Conservation (phyloP, 345 rosid species). For the Fremontodendron californicum region DNA sequence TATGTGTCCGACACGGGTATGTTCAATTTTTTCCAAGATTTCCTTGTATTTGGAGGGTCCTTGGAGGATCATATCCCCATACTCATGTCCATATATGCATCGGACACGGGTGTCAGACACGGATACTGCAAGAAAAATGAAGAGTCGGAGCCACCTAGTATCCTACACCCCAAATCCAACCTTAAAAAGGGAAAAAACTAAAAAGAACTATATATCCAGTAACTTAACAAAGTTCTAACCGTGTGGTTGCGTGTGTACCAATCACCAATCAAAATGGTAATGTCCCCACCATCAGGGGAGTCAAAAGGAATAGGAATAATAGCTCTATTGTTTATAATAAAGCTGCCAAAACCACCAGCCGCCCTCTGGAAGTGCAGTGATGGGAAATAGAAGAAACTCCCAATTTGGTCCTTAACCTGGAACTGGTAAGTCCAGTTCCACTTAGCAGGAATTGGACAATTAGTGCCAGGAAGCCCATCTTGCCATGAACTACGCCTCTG, state of each 20-base stretch:
- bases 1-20: no score
- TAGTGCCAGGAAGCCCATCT: slow-evolving; percentile 92
- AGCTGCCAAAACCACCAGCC: slow-evolving; percentile 87
- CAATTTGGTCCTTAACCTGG: slow-evolving; percentile 97
- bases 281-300: slow-evolving; percentile 80
- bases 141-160: no score
- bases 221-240: slow-evolving; percentile 44
- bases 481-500: slow-evolving; percentile 98
- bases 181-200: not conserved
- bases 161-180: not conserved
- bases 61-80: no score
- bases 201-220: not conserved
- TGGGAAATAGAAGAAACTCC: slow-evolving; percentile 98
- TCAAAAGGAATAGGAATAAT: slow-evolving; percentile 83
- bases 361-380: slow-evolving; percentile 95
- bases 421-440: slow-evolving; percentile 99
- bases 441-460: slow-evolving; percentile 96
- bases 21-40: no score
- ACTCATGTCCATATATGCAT: no score
- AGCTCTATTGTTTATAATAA: slow-evolving; percentile 70
- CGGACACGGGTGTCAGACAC: no score
- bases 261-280: slow-evolving; percentile 78
- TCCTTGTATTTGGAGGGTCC: no score
- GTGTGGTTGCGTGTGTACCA: slow-evolving; percentile 94
- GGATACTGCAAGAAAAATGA: no score